Evolutionary conservation across 371 early-diverging fungal species (phyloP), one percentile per base, ranked within the genome.

Genomic region (Parasitella parasitica): DNA sequence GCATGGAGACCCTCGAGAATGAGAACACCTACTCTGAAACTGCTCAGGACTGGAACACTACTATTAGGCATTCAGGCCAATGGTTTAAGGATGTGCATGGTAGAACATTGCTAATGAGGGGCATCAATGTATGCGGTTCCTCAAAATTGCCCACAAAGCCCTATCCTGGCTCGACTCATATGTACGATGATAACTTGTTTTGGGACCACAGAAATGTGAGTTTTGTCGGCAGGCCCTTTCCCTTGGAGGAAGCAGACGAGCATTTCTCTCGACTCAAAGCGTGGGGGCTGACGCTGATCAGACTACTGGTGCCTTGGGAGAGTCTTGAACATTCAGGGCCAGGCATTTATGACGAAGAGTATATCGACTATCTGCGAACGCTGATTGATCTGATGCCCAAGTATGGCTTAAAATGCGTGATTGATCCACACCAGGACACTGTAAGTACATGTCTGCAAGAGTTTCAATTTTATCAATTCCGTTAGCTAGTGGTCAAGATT

Each of bases 281-380:
- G 2, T 94, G 94, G 94, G 95, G 95, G 0, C 75, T 94, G 12
- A 91, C 88, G 6, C 80, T 93, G 66, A 69, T 93, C 7, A 72
- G 95, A 2, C 53, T 93, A 7, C 54, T 87, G 26, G 88, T 91
- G 1, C 81, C 95, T 20, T 94, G 95, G 95, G 95, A 94, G 55
- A 84, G 91, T 13, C 69, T 94, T 13, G 92, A 90, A 60, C 88
- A 88, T 59, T 70, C 67, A 36, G 87, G 89, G 5, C 87, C 87
- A 39, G 93, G 94, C 2, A 68, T 82, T 11, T 94, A 94, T 61
- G 94, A 93, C 62, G 91, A 92, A 49, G 84, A 83, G 28, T 94
- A 83, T 66, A 93, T 94, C 52, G 87, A 86, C 51, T 93, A 90
- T 55, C 67, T 93, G 55, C 73, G 87, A 16, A 59, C 76, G 48